phyloP scores from a whole-genome alignment of 1,284 basidiomycete species.

The Tausonia pullulans region DNA sequence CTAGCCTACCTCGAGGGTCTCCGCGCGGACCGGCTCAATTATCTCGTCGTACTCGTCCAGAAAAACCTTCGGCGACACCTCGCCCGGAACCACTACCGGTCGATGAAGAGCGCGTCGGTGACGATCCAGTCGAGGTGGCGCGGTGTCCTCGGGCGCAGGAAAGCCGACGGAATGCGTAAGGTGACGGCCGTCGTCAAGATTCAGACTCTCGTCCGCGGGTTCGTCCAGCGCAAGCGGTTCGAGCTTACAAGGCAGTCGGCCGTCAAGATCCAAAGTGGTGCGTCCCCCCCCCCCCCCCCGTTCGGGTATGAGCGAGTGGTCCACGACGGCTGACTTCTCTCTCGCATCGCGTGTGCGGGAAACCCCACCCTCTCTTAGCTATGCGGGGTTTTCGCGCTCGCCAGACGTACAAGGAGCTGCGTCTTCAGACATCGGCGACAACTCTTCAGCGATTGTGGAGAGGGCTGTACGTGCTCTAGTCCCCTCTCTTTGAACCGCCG shows the following conservation, averaged over 20 bases:
- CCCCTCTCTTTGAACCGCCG: not conserved
- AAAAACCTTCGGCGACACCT: conserved; percentile 87
- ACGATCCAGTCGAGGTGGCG: conserved; percentile 92
- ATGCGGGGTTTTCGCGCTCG: conserved; percentile 72
- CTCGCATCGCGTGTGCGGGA: too few relatives aligned
- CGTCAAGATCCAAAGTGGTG: conserved; percentile 71
- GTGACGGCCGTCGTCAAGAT: conserved; percentile 65
- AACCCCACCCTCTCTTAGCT: conserved; percentile 38
- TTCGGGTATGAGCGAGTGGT: not conserved
- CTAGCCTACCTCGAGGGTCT: conserved; percentile 90
- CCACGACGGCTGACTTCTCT: not conserved
- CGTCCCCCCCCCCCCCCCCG: conserved; percentile 33
- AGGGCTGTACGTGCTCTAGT: conserved; percentile 54
- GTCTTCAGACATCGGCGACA: conserved; percentile 56
- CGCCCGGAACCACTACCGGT: conserved; percentile 68
- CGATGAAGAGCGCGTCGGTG: conserved; percentile 62
- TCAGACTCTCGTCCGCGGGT: conserved; percentile 62
- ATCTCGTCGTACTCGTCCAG: conserved; percentile 87
- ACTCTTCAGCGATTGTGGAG: conserved; percentile 76
- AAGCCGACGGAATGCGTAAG: conserved; percentile 60
- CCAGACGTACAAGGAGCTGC: conserved; percentile 49
- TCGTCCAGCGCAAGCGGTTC: conserved; percentile 62
- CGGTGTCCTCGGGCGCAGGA: conserved; percentile 59
- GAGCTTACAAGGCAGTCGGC: conserved; percentile 52
- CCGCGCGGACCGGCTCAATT: conserved; percentile 74